Conservation (phyloP, 345 rosid species). For the Eucalyptus pauciflora region DNA sequence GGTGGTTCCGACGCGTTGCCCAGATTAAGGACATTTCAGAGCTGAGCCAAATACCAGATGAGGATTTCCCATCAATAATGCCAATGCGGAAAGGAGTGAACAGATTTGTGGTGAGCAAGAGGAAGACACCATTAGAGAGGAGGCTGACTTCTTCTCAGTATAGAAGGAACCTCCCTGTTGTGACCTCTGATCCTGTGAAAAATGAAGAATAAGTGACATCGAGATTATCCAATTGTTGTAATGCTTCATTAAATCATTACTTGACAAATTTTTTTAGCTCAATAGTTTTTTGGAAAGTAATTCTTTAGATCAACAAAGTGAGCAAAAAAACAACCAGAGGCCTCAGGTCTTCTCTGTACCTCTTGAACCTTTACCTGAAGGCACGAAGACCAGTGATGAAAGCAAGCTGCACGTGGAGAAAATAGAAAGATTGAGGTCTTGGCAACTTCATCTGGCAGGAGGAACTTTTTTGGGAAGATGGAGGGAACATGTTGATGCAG, state of each 20-base stretch:
- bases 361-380: background rate
- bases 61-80: slow-evolving; percentile 98
- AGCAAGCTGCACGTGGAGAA: background rate
- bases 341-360: background rate
- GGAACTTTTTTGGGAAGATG: background rate
- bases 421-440: background rate
- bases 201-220: slow-evolving; percentile 9
- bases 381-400: background rate
- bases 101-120: slow-evolving; percentile 93
- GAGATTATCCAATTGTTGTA: background rate
- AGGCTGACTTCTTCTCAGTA: slow-evolving; percentile 82
- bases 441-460: background rate
- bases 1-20: slow-evolving; percentile 88
- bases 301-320: background rate
- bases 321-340: background rate
- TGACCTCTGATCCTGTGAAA: slow-evolving; percentile 30
- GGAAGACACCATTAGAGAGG: slow-evolving; percentile 86
- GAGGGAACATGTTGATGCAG: background rate
- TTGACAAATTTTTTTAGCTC: background rate
- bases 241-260: background rate
- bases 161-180: slow-evolving; percentile 45
- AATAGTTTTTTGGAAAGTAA: background rate
- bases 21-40: slow-evolving; percentile 94
- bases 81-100: slow-evolving; percentile 99
- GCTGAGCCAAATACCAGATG: slow-evolving; percentile 94